These are phyloP conservation scores for Rubroshorea leprosula DNA, from an alignment of 345 rosid species.

Conservation along the genomic window DNA sequence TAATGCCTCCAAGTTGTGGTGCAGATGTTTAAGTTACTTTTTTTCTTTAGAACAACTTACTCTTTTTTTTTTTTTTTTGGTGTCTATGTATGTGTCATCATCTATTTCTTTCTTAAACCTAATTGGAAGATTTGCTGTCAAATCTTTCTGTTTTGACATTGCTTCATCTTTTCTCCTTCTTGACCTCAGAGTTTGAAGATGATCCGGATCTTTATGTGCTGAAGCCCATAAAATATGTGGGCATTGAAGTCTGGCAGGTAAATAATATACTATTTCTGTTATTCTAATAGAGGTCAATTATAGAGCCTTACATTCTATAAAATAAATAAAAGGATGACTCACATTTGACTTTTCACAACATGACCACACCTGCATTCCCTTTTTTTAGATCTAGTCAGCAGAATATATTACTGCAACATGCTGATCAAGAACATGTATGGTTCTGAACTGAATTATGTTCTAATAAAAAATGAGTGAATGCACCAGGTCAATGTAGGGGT, in stretches of 20 bases:
- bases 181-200: conserved; percentile 80
- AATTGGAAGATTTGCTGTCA: not conserved
- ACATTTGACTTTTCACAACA: too few species aligned
- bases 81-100: not conserved
- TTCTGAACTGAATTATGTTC: too few species aligned
- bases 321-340: not conserved
- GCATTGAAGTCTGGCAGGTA: conserved; percentile 99
- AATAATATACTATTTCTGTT: conserved; percentile 8
- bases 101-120: not conserved
- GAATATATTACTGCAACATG: too few species aligned
- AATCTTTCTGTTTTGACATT: not conserved
- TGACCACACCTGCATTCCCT: too few species aligned
- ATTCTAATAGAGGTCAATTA: not conserved
- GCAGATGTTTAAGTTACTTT: too few species aligned
- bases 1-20: too few species aligned
- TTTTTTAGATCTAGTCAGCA: too few species aligned
- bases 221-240: conserved; percentile 75
- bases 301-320: not conserved
- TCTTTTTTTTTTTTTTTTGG: not conserved
- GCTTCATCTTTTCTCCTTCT: conserved; percentile 9
- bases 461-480: too few species aligned
- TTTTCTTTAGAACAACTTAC: too few species aligned
- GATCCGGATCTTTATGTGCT: conserved; percentile 92
- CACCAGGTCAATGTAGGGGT: too few species aligned
- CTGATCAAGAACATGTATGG: too few species aligned